Evolutionary conservation across 2,329 filamentous ascomycete genomes (phyloP).

Genomic region (Trichoderma hamatum): DNA sequence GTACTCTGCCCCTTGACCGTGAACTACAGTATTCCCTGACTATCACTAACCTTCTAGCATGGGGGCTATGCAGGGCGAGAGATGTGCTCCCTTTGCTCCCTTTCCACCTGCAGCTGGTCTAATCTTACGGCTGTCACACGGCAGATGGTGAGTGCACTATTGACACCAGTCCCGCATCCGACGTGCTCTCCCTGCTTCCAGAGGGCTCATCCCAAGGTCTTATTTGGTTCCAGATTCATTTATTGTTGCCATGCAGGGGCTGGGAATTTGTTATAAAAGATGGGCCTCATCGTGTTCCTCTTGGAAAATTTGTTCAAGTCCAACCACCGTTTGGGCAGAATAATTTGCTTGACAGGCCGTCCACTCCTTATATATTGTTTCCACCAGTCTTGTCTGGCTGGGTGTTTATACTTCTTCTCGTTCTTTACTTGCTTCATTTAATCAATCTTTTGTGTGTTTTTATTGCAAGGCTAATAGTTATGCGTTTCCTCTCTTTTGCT

Average conservation of each 20-base stretch:
- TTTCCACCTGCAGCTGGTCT: constrained; percentile 12
- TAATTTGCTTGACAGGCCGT: constrained; percentile 25
- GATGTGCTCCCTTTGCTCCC: constrained; percentile 8
- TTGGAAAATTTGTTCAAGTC: background rate
- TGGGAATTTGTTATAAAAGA: constrained; percentile 20
- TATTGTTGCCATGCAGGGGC: constrained; percentile 13
- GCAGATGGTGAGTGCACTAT: constrained; percentile 9
- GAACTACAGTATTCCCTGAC: background rate
- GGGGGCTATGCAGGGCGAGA: constrained; percentile 16
- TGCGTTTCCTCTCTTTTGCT: constrained; percentile 34
- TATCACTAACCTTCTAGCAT: background rate
- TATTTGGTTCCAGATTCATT: constrained; percentile 24
- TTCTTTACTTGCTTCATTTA: constrained; percentile 4
- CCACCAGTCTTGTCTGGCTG: background rate
- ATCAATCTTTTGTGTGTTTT: background rate
- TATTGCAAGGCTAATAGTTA: constrained; percentile 16
- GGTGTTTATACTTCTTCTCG: constrained; percentile 18
- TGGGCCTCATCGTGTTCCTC: background rate
- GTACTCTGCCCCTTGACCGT: background rate
- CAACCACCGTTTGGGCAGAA: background rate
- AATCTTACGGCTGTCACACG: constrained; percentile 3
- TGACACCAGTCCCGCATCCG: background rate
- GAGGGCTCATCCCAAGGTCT: constrained; percentile 16
- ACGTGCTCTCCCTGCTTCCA: constrained; percentile 12
- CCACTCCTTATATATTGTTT: constrained; percentile 18